Percentiles rank a stretch among this genome's conserved stretches.
phyloP scores from a whole-genome alignment of 2,329 filamentous ascomycete genomes.

The Cladosporium sp. region DNA sequence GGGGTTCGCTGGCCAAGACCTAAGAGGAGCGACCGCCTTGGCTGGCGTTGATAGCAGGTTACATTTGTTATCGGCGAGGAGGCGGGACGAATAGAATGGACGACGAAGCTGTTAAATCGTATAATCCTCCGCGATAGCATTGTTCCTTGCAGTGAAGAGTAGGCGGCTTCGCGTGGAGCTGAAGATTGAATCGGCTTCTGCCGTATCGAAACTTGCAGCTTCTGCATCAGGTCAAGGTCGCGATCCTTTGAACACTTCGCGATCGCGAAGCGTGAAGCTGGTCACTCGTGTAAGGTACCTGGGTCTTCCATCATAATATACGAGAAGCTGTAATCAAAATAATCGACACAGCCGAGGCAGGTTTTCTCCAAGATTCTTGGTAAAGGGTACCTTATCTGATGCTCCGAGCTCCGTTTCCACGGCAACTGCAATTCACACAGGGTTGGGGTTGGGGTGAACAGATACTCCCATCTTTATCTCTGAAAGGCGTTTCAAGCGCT shows the following conservation, averaged over 20 bases:
- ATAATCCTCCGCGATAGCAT: not conserved
- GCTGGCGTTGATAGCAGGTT: constrained; percentile 8
- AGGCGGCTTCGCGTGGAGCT: not conserved
- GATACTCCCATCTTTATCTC: not conserved
- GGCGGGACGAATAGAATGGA: not conserved
- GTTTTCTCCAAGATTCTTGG: not conserved
- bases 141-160: not conserved
- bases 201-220: not conserved
- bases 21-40: not conserved
- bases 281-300: too few relatives aligned
- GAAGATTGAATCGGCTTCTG: not conserved
- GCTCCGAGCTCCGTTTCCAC: not conserved
- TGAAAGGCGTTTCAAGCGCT: not conserved
- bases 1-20: constrained; percentile 14
- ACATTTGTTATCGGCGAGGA: not conserved
- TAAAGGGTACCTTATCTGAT: not conserved
- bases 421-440: not conserved
- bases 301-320: too few relatives aligned
- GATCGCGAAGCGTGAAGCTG: not conserved
- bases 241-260: not conserved
- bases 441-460: not conserved
- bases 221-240: not conserved
- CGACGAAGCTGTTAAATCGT: not conserved
- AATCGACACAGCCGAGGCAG: not conserved
- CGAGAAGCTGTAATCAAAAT: too few relatives aligned